These are phyloP conservation scores for Heteromeles arbutifolia DNA, from an alignment of 306 rosid genomes.

Conservation along the genomic window DNA sequence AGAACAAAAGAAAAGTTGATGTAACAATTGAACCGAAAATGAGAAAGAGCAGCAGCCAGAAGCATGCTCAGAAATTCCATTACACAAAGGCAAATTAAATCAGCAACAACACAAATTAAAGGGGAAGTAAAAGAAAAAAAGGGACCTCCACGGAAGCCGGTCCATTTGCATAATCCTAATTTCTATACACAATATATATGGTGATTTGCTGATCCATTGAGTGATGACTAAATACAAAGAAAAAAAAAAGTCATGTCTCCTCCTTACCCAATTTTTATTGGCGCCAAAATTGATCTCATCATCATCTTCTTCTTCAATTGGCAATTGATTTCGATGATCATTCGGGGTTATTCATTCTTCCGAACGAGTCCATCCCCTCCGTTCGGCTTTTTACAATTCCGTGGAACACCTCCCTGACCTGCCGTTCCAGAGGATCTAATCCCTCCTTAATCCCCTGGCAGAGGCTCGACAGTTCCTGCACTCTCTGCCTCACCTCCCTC, in stretches of 20 bases:
- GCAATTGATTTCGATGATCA: neutral
- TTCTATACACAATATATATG: constrained; percentile 31
- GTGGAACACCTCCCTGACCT: constrained; percentile 82
- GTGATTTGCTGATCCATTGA: neutral
- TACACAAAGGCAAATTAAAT: constrained; percentile 27
- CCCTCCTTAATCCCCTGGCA: constrained; percentile 54
- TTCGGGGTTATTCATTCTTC: constrained; percentile 19
- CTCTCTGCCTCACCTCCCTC: constrained; percentile 54
- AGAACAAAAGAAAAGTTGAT: neutral
- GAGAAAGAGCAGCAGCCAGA: constrained; percentile 24
- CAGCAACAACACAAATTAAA: constrained; percentile 13
- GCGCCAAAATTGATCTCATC: constrained; percentile 1
- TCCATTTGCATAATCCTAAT: constrained; percentile 32
- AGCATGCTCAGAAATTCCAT: constrained; percentile 25
- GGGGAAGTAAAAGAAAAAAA: constrained; percentile 10
- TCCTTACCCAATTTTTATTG: constrained; percentile 20
- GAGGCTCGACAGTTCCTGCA: constrained; percentile 51
- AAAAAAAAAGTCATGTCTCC: neutral
- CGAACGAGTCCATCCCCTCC: constrained; percentile 66
- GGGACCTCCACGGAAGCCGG: constrained; percentile 16
- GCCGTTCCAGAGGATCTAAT: constrained; percentile 68
- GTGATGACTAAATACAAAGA: constrained; percentile 5
- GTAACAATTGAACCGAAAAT: constrained; percentile 26
- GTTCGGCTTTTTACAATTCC: constrained; percentile 65
- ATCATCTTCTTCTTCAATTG: neutral